Conservation (phyloP, 2,329 filamentous ascomycete species). For the Lasiodiplodia sp. region DNA sequence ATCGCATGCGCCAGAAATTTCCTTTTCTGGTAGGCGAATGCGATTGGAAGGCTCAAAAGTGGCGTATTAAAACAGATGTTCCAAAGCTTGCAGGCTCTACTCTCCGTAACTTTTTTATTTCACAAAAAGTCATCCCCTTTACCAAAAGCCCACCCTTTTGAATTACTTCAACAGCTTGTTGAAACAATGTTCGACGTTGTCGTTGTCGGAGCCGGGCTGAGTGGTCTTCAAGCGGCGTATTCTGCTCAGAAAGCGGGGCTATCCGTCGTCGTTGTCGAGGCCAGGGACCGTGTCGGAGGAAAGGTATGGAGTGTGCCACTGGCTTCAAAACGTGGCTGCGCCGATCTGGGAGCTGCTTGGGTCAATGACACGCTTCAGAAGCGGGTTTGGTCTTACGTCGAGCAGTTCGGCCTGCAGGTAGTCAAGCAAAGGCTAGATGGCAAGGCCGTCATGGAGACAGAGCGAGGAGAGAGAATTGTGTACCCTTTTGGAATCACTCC, state of each 20-base stretch:
- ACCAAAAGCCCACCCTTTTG: too few species aligned
- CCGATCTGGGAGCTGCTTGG: conserved; percentile 66
- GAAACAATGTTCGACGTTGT: conserved; percentile 33
- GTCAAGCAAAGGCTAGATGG: conserved; percentile 59
- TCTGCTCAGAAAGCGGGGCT: conserved; percentile 48
- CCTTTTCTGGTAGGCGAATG: background rate
- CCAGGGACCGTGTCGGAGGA: conserved; percentile 59
- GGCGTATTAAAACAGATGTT: background rate
- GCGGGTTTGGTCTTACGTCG: conserved; percentile 52
- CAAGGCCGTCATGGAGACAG: conserved; percentile 49
- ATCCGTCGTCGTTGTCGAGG: conserved; percentile 56
- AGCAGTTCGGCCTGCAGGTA: conserved; percentile 52
- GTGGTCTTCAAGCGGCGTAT: conserved; percentile 41
- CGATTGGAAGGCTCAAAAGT: background rate
- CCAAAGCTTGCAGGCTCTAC: background rate
- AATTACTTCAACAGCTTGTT: background rate
- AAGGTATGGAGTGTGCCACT: conserved; percentile 56
- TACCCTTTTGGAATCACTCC: conserved; percentile 46
- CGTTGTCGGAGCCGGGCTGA: conserved; percentile 55
- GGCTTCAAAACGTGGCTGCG: conserved; percentile 42
- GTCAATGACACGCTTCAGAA: conserved; percentile 64
- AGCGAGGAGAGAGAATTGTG: conserved; percentile 39
- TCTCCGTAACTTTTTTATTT: background rate
- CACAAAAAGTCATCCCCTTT: background rate
- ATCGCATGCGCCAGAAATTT: background rate